Base-by-base conservation (phyloP, 179 eudicot genomes). In the Pouteria campechiana region DNA sequence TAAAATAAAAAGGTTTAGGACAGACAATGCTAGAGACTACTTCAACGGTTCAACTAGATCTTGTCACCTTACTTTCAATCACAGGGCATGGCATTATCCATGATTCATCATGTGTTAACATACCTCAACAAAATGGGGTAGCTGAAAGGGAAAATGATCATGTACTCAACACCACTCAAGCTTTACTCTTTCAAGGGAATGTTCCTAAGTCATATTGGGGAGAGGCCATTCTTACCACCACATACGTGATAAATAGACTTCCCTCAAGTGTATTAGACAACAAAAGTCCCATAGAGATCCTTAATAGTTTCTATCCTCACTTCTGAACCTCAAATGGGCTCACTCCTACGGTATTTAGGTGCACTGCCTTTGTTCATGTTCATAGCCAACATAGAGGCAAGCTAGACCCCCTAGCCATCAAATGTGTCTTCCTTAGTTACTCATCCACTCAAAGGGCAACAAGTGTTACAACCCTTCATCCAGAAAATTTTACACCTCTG, bases 1-100 rank as follows among this genome's bases (percentile, higher is more conserved):
- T 14, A 17, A 11, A 12, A 13, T 37, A 13, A 37, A 37, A 17
- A 15, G 19, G 18, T 37, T 37, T 14, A 37, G 21, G 41, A 37
- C 41, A 37, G 21, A n/a, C n/a, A 37, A 37, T 37, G 21, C 41
- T 37, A 37, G 21, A 37, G 41, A 37, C 41, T 37, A 37, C 21
- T n/a, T n/a, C n/a, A n/a, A n/a, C n/a, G n/a, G n/a, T 37, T 37
- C 41, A 37, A 37, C 21, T 23, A 37, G 11, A 37, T 37, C 18
- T 17, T 37, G 41, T 17, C 41, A 37, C 41, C 18, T 3, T 37
- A 37, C 19, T 37, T 37, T 17, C 41, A 8, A 37, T 13, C 3
- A 37, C 19, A 37, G 19, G n/a, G n/a, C n/a, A n/a, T n/a, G 41
- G 17, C 4, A 37, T 37, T 13, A 37, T 37, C 21, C 41, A 37